phyloP scores from a whole-genome alignment of 208 protist genomes.

The Leishmania amazonensis region DNA sequence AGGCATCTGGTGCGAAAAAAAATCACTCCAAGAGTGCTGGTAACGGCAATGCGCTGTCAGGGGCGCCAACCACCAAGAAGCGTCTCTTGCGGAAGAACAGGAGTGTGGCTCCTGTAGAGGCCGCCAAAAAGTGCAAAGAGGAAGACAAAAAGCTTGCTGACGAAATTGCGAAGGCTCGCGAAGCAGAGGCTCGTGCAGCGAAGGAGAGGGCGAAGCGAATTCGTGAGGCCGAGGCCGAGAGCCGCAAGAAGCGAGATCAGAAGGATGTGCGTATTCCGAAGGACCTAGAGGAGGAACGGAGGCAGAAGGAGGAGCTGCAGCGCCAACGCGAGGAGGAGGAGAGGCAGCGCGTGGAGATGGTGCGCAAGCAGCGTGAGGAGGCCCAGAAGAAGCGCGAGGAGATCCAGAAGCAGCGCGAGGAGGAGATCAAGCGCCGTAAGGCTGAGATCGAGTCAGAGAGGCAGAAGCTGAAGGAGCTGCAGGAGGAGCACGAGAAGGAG shows the following conservation, averaged over 20 bases:
- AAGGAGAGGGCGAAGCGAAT: conserved; percentile 34
- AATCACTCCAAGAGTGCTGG: not conserved
- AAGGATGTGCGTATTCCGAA: conserved; percentile 18
- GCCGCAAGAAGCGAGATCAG: conserved; percentile 34
- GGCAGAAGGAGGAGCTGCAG: conserved; percentile 14
- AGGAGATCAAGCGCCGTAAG: conserved; percentile 47
- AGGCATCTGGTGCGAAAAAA: not conserved
- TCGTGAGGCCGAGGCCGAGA: conserved; percentile 30
- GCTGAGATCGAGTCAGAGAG: conserved; percentile 29
- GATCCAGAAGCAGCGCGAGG: conserved; percentile 33
- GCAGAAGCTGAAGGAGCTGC: conserved; percentile 38
- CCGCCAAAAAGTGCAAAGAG: conserved; percentile 17
- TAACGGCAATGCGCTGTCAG: not conserved
- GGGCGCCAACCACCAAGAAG: conserved; percentile 10
- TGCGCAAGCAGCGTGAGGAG: conserved; percentile 36
- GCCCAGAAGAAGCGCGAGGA: conserved; percentile 35
- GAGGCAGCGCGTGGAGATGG: conserved; percentile 30
- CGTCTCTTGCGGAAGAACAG: conserved; percentile 49
- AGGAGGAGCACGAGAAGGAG: conserved; percentile 44
- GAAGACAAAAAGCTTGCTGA: conserved; percentile 29
- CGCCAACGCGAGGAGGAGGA: conserved; percentile 35
- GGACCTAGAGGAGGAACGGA: conserved; percentile 22
- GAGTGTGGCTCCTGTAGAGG: conserved; percentile 7
- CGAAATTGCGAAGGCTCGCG: conserved; percentile 27
- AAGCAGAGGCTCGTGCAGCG: conserved; percentile 20